phyloP scores from a whole-genome alignment of 1,284 basidiomycete species.

The Flammula alnicola region DNA sequence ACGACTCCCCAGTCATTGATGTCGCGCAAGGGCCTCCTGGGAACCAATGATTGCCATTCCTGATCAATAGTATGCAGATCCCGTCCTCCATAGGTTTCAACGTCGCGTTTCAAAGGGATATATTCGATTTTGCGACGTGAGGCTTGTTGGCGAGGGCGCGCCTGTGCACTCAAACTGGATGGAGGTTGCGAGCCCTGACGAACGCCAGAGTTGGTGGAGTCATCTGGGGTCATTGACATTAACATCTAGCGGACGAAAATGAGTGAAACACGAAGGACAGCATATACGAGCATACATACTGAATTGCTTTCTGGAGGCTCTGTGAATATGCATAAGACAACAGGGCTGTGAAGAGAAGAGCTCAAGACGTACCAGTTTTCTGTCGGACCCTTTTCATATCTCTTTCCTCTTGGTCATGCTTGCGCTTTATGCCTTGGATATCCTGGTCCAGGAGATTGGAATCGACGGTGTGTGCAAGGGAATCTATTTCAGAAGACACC shows the following conservation, averaged over 20 bases:
- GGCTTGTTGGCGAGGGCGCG: conserved; percentile 47
- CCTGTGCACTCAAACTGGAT: conserved; percentile 18
- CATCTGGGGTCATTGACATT: conserved; percentile 19
- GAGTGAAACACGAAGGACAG: background rate
- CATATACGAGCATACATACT: conserved; percentile 30
- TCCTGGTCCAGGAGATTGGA: conserved; percentile 51
- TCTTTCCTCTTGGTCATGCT: conserved; percentile 65
- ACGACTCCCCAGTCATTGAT: conserved; percentile 85
- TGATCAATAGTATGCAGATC: conserved; percentile 76
- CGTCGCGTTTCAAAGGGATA: conserved; percentile 77
- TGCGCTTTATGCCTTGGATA: conserved; percentile 66
- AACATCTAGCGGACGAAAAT: conserved; percentile 15
- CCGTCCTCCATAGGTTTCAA: conserved; percentile 85
- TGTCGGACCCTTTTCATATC: conserved; percentile 70
- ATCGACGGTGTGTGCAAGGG: conserved; percentile 31
- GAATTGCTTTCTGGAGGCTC: conserved; percentile 46
- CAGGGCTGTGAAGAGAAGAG: conserved; percentile 6
- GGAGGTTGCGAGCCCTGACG: conserved; percentile 24
- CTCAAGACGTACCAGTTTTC: conserved; percentile 61
- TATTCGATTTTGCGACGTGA: conserved; percentile 90
- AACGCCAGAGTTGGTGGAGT: conserved; percentile 13
- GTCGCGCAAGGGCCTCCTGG: conserved; percentile 64
- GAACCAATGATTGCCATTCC: conserved; percentile 56
- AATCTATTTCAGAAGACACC: conserved; percentile 24
- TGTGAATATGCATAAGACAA: conserved; percentile 30